These are phyloP conservation scores for Pterulicium gracile DNA, from an alignment of 1,284 basidiomycete species.

Conservation along the genomic window DNA sequence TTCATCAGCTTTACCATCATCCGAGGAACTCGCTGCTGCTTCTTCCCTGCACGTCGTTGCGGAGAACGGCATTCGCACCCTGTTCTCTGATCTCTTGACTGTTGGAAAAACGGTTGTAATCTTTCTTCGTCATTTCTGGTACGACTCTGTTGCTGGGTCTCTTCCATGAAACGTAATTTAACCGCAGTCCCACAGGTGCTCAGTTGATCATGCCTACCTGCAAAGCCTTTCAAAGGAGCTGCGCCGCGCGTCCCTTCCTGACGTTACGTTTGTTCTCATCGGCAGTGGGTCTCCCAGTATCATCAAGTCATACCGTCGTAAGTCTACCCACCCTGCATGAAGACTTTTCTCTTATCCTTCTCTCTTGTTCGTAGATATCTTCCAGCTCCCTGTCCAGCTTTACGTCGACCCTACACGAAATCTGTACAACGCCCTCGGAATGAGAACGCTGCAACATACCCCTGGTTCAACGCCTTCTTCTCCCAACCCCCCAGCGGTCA, in stretches of 20 bases:
- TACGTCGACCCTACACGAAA: slow-evolving; percentile 71
- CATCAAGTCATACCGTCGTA: slow-evolving; percentile 58
- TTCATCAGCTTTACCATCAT: slow-evolving; percentile 23
- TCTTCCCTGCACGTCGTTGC: slow-evolving; percentile 52
- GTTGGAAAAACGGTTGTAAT: slow-evolving; percentile 59
- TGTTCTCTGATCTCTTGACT: slow-evolving; percentile 66
- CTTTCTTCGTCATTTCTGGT: slow-evolving; percentile 75
- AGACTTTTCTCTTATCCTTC: not conserved
- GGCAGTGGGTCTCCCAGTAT: slow-evolving; percentile 52
- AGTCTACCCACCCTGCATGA: slow-evolving; percentile 16
- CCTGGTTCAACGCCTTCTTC: too few relatives aligned
- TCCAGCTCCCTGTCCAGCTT: slow-evolving; percentile 47
- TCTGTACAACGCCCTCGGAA: slow-evolving; percentile 68
- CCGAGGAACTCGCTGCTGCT: slow-evolving; percentile 46
- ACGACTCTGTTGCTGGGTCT: too few relatives aligned
- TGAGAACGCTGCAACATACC: slow-evolving; percentile 55
- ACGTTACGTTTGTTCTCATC: not conserved
- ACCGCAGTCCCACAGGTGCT: slow-evolving; percentile 24
- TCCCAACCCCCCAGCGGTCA: not conserved
- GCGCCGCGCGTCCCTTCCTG: not conserved
- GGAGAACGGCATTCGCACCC: slow-evolving; percentile 53
- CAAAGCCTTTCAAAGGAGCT: not conserved
- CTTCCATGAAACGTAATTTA: slow-evolving; percentile 79
- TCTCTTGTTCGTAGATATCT: slow-evolving; percentile 32
- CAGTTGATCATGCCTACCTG: not conserved